Percentiles rank a stretch among this genome's conserved stretches.
These are phyloP conservation scores for Cercospora citrullina DNA, from an alignment of 2,329 filamentous ascomycete genomes.

Conservation along the genomic window DNA sequence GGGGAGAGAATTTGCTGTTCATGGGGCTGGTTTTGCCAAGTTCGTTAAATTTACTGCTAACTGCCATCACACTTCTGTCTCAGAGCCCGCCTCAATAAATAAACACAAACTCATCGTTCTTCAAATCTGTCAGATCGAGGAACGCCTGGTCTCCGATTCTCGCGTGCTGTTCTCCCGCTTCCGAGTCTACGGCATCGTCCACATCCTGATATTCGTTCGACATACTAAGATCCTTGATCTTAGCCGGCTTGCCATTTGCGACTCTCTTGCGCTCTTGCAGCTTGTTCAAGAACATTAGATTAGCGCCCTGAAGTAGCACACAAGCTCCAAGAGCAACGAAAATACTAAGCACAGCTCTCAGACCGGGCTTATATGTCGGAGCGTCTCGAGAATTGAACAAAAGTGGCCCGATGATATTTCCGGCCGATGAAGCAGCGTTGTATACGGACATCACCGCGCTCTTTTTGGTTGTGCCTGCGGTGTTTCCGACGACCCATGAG, in stretches of 20 bases:
- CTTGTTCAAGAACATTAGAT: slow-evolving; percentile 59
- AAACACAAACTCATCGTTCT: slow-evolving; percentile 24
- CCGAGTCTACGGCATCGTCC: slow-evolving; percentile 26
- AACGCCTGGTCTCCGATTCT: slow-evolving; percentile 54
- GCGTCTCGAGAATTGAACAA: slow-evolving; percentile 61
- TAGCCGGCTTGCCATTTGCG: slow-evolving; percentile 60
- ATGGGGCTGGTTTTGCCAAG: neutral
- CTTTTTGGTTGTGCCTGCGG: slow-evolving; percentile 67
- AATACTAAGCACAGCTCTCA: slow-evolving; percentile 57
- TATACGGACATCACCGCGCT: slow-evolving; percentile 64
- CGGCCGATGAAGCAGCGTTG: slow-evolving; percentile 60
- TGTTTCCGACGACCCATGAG: slow-evolving; percentile 69
- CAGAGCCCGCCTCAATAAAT: slow-evolving; percentile 8
- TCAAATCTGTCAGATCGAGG: slow-evolving; percentile 60
- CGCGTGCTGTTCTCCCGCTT: slow-evolving; percentile 29
- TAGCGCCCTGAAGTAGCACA: slow-evolving; percentile 55
- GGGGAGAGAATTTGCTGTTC: too few species aligned
- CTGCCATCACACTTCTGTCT: neutral
- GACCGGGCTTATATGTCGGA: slow-evolving; percentile 59
- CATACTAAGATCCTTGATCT: slow-evolving; percentile 64
- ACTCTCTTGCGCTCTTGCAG: slow-evolving; percentile 57
- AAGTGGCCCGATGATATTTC: slow-evolving; percentile 67
- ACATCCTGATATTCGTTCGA: slow-evolving; percentile 50
- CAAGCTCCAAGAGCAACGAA: slow-evolving; percentile 56
- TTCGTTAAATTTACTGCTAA: neutral